These are phyloP conservation scores for Neopestalotiopsis clavispora DNA, from an alignment of 2,329 filamentous ascomycete genomes.

Conservation along the genomic window DNA sequence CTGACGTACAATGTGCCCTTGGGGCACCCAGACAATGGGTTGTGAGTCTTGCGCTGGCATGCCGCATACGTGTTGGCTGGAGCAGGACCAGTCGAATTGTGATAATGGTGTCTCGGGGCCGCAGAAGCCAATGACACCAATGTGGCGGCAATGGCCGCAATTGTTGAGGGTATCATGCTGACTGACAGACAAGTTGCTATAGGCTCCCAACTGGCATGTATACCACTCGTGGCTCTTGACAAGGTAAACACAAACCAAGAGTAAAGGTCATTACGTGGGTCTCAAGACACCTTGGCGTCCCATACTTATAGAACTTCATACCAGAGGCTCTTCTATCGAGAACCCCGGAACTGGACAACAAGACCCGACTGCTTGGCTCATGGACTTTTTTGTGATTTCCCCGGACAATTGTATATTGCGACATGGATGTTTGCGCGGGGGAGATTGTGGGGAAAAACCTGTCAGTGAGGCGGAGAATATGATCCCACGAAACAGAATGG, in stretches of 20 bases:
- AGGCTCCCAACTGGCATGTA: not conserved
- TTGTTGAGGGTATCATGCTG: not conserved
- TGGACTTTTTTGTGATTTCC: not conserved
- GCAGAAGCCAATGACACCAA: slow-evolving; percentile 5
- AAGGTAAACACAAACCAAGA: not conserved
- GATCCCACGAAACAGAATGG: slow-evolving; percentile 19
- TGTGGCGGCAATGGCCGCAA: slow-evolving; percentile 7
- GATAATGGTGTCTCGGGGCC: slow-evolving; percentile 1
- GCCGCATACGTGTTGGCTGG: slow-evolving; percentile 20
- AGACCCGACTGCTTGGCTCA: not conserved
- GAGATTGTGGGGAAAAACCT: not conserved
- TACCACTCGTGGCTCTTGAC: not conserved
- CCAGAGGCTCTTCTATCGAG: not conserved
- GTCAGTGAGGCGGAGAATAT: slow-evolving; percentile 15
- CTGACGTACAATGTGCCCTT: slow-evolving; percentile 47
- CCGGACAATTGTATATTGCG: slow-evolving; percentile 2
- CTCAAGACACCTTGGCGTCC: not conserved
- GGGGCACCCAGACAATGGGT: slow-evolving; percentile 44
- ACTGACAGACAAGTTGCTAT: not conserved
- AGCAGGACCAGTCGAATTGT: not conserved
- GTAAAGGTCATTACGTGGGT: not conserved
- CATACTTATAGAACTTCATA: not conserved
- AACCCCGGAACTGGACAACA: not conserved
- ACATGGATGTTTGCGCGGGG: slow-evolving; percentile 14
- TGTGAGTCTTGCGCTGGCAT: slow-evolving; percentile 38